Percentiles rank a stretch among this genome's conserved stretches.
These are phyloP conservation scores for Microascus cirrosus DNA, from an alignment of 2,329 filamentous ascomycete species.

Conservation along the genomic window DNA sequence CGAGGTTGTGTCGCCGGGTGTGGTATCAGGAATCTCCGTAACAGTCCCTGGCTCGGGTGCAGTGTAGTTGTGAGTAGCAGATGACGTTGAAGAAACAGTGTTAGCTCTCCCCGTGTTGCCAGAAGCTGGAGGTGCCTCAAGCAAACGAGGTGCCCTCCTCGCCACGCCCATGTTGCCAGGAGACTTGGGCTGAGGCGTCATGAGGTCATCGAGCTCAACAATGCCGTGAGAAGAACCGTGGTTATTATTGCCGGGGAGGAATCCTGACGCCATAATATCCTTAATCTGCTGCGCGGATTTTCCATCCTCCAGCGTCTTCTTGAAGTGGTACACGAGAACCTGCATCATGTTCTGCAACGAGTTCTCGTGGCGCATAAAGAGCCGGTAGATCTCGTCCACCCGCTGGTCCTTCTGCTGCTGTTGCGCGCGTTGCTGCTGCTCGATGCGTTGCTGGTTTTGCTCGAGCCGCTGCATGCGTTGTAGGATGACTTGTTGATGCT, in stretches of 20 bases:
- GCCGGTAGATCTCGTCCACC: conserved; percentile 8
- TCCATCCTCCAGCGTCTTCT: conserved; percentile 81
- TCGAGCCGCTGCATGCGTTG: conserved; percentile 70
- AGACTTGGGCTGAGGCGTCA: conserved; percentile 32
- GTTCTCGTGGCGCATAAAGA: conserved; percentile 77
- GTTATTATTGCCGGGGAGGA: conserved; percentile 60
- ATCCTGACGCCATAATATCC: conserved; percentile 52
- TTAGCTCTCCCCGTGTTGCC: conserved; percentile 14
- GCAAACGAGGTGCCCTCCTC: conserved; percentile 41
- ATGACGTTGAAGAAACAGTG: conserved; percentile 12
- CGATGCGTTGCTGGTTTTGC: conserved; percentile 59
- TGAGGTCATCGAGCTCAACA: conserved; percentile 49
- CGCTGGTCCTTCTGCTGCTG: conserved; percentile 9
- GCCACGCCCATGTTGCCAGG: conserved; percentile 26
- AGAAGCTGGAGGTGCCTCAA: conserved; percentile 31
- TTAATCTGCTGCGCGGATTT: conserved; percentile 64
- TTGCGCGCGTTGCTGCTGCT: conserved; percentile 7
- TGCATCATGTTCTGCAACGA: conserved; percentile 98
- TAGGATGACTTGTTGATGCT: conserved; percentile 79
- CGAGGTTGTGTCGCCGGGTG: conserved; percentile 30
- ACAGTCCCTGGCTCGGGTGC: conserved; percentile 42
- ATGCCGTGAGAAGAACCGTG: conserved; percentile 39
- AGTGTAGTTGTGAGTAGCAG: conserved; percentile 18
- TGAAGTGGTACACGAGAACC: conserved; percentile 93
- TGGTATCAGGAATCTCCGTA: conserved; percentile 48